Conservation (phyloP, 257 asterid genomes). For the Solanum lycopersicoides region DNA sequence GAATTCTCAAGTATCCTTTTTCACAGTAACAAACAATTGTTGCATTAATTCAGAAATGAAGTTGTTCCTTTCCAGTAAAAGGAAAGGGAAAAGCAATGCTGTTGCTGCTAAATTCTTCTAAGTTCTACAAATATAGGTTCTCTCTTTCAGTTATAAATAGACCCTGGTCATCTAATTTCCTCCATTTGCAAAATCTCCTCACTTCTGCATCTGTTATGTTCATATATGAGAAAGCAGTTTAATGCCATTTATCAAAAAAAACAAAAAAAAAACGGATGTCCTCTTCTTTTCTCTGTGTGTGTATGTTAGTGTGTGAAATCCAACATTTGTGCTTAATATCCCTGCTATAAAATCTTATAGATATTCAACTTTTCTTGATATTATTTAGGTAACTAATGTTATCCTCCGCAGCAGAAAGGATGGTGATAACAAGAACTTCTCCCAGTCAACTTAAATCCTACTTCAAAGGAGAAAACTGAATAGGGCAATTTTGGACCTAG, state of each 20-base stretch:
- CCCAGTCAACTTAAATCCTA: neutral
- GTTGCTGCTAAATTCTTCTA: neutral
- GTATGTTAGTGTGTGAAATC: neutral
- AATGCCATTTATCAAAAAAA: neutral
- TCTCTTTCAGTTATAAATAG: neutral
- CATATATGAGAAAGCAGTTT: neutral
- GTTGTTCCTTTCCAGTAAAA: neutral
- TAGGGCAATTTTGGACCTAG: neutral
- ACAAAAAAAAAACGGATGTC: neutral
- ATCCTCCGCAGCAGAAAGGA: neutral
- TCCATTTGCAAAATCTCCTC: neutral
- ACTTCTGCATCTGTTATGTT: neutral
- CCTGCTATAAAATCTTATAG: neutral
- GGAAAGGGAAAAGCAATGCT: neutral
- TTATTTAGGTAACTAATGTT: neutral
- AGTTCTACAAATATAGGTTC: neutral
- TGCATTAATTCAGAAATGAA: neutral
- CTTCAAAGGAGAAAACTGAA: neutral
- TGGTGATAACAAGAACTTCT: neutral
- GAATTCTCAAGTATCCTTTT: neutral
- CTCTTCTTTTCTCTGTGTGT: neutral
- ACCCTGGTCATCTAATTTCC: neutral
- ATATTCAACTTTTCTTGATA: neutral
- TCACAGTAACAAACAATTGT: neutral
- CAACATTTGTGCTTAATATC: neutral